Evolutionary conservation across 768 basidiomycete genomes (phyloP).

Genomic region (Cyclocybe cylindracea): DNA sequence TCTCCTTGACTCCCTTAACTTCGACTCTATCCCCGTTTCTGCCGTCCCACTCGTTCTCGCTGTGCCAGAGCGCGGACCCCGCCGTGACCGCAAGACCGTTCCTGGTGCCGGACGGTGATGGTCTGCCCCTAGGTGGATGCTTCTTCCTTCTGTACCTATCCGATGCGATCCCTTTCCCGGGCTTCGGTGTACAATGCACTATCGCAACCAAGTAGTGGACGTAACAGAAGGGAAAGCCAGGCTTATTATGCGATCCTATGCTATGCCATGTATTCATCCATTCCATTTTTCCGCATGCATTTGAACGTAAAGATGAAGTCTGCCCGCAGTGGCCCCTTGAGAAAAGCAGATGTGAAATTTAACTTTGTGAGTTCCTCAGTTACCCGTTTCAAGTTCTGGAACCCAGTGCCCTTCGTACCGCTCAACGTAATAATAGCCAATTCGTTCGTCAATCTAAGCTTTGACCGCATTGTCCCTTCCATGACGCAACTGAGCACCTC

Average conservation of each 20-base stretch:
- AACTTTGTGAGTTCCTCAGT: too few species aligned
- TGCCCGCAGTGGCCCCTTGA: too few species aligned
- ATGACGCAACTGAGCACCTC: too few species aligned
- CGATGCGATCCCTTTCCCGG: neutral
- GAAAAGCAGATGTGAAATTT: too few species aligned
- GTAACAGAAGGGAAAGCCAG: conserved; percentile 9
- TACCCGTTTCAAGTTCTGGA: too few species aligned
- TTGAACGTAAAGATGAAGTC: too few species aligned
- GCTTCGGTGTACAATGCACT: neutral
- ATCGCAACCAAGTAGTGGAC: neutral
- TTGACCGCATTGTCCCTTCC: too few species aligned
- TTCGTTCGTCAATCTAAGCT: too few species aligned
- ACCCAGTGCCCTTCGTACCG: too few species aligned
- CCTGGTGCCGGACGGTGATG: conserved; percentile 72
- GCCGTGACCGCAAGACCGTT: conserved; percentile 77
- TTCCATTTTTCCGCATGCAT: conserved; percentile 11
- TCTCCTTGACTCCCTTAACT: conserved; percentile 89
- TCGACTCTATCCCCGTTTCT: conserved; percentile 84
- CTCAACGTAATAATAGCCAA: too few species aligned
- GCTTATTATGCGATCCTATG: conserved; percentile 17
- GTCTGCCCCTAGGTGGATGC: conserved; percentile 1
- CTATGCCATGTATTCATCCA: conserved; percentile 20
- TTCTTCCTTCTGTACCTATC: neutral
- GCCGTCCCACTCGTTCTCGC: conserved; percentile 67
- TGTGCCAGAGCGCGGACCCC: conserved; percentile 66